Conservation (phyloP, 352 stramenopile genomes). For the Pythium scleroteichum region DNA sequence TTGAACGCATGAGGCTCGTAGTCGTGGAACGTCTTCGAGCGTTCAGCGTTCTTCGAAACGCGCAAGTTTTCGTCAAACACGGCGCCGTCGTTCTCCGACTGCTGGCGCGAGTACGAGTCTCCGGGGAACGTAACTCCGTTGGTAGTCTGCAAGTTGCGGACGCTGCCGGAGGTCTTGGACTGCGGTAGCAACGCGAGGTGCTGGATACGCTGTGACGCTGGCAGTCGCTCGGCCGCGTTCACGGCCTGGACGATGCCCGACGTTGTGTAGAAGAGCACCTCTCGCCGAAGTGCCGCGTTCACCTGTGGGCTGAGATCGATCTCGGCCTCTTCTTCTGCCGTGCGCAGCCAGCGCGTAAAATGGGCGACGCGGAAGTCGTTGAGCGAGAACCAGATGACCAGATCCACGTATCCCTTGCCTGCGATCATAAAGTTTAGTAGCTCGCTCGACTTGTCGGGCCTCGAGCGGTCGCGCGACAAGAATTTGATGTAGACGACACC, state of each 20-base stretch:
- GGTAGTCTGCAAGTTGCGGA: slow-evolving; percentile 14
- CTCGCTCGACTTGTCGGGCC: slow-evolving; percentile 61
- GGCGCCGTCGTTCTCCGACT: slow-evolving; percentile 40
- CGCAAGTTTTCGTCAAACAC: slow-evolving; percentile 77
- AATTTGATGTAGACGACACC: slow-evolving; percentile 81
- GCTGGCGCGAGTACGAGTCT: slow-evolving; percentile 54
- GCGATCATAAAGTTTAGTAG: slow-evolving; percentile 88
- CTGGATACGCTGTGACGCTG: slow-evolving; percentile 78
- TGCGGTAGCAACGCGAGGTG: slow-evolving; percentile 83
- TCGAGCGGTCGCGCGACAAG: slow-evolving; percentile 55
- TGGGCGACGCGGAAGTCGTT: slow-evolving; percentile 86
- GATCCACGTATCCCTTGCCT: slow-evolving; percentile 85
- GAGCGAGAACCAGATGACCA: slow-evolving; percentile 88
- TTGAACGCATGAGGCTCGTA: slow-evolving; percentile 89
- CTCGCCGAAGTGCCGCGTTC: slow-evolving; percentile 81
- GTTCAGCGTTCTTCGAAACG: slow-evolving; percentile 67
- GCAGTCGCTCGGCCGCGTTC: slow-evolving; percentile 70
- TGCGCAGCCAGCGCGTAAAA: slow-evolving; percentile 65
- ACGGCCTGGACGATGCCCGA: slow-evolving; percentile 89
- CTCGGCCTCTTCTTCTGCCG: slow-evolving; percentile 63
- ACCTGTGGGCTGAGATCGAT: slow-evolving; percentile 87
- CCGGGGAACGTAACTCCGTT: slow-evolving; percentile 1
- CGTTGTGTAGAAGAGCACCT: slow-evolving; percentile 91
- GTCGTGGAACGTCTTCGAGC: slow-evolving; percentile 88
- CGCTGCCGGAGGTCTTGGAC: slow-evolving; percentile 40